Percentiles rank a stretch among this genome's conserved stretches.
These are phyloP conservation scores for Phytopythium sindhum DNA, from an alignment of 352 stramenopile genomes.

Conservation along the genomic window DNA sequence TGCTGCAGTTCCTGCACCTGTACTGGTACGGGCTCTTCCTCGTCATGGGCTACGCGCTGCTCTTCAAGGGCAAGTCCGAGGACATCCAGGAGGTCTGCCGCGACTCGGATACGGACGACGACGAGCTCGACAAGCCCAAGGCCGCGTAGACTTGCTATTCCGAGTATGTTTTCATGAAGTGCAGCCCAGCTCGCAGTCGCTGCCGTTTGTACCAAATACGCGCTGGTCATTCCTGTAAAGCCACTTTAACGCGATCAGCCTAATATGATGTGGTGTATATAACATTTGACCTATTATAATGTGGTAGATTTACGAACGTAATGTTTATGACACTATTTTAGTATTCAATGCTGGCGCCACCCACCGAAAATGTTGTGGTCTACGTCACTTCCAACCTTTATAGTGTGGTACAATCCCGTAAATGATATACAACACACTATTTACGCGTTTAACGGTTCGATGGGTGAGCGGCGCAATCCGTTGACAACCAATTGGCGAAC, in stretches of 20 bases:
- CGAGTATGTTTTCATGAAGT: too few relatives aligned
- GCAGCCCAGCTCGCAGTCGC: too few relatives aligned
- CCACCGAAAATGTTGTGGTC: too few relatives aligned
- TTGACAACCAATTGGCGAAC: neutral
- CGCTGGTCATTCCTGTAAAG: too few relatives aligned
- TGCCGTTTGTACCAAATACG: too few relatives aligned
- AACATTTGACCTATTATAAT: neutral
- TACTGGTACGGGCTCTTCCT: constrained; percentile 45
- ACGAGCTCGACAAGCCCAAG: constrained; percentile 8
- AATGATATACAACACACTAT: neutral
- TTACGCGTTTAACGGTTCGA: neutral
- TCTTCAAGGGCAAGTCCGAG: constrained; percentile 31
- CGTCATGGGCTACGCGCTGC: constrained; percentile 38
- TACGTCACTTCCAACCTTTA: too few relatives aligned
- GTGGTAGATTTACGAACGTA: too few relatives aligned
- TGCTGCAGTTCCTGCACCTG: constrained; percentile 35
- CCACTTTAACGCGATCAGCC: neutral
- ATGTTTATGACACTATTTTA: too few relatives aligned
- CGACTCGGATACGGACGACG: constrained; percentile 10
- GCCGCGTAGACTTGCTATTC: neutral
- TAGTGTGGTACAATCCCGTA: too few relatives aligned
- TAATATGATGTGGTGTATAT: neutral
- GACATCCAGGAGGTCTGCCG: constrained; percentile 41
- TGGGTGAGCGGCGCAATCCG: neutral
- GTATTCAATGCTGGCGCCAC: too few relatives aligned